Evolutionary conservation across 306 rosid genomes (phyloP).

Genomic region (Malus asiatica): DNA sequence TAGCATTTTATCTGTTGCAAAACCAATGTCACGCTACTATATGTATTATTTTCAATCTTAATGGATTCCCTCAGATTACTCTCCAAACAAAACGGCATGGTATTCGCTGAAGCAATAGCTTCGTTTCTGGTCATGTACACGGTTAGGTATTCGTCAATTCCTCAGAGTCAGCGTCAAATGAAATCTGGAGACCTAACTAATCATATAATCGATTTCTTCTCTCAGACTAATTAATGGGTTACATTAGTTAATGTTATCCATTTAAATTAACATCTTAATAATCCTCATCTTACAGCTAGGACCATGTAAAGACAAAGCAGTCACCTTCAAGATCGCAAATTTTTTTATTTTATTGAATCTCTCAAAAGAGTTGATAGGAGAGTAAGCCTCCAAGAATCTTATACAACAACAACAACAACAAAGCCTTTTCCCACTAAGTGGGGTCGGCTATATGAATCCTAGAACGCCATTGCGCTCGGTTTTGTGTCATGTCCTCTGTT

Average conservation of each 20-base stretch:
- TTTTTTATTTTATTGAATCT: not conserved
- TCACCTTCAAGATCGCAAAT: constrained; percentile 9
- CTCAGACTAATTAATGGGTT: not conserved
- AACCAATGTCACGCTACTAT: not conserved
- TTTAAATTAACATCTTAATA: not conserved
- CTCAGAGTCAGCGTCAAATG: not conserved
- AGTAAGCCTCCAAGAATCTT: constrained; percentile 10
- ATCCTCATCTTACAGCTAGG: constrained; percentile 7
- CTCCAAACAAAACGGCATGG: not conserved
- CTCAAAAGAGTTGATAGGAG: not conserved
- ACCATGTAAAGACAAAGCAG: constrained; percentile 9
- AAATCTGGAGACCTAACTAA: not conserved
- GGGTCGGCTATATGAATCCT: too few relatives aligned
- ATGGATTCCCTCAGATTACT: not conserved
- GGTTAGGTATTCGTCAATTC: not conserved
- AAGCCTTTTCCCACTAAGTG: too few relatives aligned
- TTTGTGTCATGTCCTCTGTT: too few relatives aligned
- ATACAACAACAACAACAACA: too few relatives aligned
- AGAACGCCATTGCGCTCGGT: too few relatives aligned
- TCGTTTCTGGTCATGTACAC: not conserved
- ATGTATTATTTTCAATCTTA: not conserved
- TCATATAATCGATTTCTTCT: not conserved
- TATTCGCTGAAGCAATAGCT: not conserved
- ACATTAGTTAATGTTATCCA: constrained; percentile 5
- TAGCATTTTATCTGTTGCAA: not conserved